Base-by-base conservation (phyloP, 208 protist species). In the Trypanosomatidae sp. region DNA sequence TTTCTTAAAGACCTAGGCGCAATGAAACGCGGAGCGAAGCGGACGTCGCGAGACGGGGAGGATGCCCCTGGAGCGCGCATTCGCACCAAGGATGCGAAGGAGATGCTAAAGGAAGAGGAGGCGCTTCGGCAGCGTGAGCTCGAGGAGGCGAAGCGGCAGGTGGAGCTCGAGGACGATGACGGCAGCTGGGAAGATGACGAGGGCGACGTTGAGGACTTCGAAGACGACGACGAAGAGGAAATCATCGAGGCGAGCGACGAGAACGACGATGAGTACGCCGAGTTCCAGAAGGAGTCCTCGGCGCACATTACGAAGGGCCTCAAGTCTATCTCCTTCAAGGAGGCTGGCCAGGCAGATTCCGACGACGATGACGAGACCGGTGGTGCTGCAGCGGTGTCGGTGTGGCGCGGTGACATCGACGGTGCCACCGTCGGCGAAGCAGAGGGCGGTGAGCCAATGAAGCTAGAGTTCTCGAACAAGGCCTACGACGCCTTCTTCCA, bases 401-500 rank as follows among this genome's bases (percentile, higher is more conserved):
- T 80, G 19, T 83, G 69, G 80, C 80, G 73, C 10, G 75, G 73
- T 56, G 69, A 74, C 28, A 58, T 79, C 17, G 78, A 83, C 43
- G 79, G 60, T 25, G 69, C 64, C 12, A 74, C 68, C 47, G 71
- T 50, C 39, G 82, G 50, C 4, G 81, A 81, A 17, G 77, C 39
- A 19, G 76, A 65, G 9, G 82, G 67, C 46, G 62, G 59, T 15
- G 69, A 58, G 19, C 41, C 70, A 17, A 50, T 76, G 65, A 74
- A 81, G 77, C 82, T 97, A 19, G 89, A 84, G 58, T 97, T 94
- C 80, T 87, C 85, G 10, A 95, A 95, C 85, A 91, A 88, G 69
- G 92, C 92, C 47, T 97, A 97, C 84, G 91, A 97, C 76, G 88
- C 88, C 70, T 97, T 97, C 76, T 91, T 95, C 41, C 92, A 95